Evolutionary conservation across 345 rosid species (phyloP).

Genomic region (Linum usitatissimum): DNA sequence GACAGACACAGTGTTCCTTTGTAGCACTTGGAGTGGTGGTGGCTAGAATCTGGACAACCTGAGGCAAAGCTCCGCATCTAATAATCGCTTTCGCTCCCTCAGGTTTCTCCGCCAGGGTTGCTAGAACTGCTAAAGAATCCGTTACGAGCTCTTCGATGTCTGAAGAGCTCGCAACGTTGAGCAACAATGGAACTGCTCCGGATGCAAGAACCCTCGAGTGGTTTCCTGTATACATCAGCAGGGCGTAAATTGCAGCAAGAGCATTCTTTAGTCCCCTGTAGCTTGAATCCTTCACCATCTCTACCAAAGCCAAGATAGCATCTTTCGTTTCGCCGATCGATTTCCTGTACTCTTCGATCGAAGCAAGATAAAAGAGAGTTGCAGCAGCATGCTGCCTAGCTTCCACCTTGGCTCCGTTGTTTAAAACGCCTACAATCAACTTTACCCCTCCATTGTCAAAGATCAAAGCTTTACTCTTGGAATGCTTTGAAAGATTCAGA

Average conservation of each 20-base stretch:
- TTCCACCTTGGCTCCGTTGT: slow-evolving; percentile 40
- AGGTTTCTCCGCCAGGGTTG: slow-evolving; percentile 49
- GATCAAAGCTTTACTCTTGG: slow-evolving; percentile 35
- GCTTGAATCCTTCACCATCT: slow-evolving; percentile 31
- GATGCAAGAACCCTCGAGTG: slow-evolving; percentile 49
- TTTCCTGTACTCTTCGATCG: slow-evolving; percentile 47
- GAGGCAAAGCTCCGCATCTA: slow-evolving; percentile 34
- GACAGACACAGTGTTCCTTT: slow-evolving; percentile 52
- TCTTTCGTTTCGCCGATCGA: slow-evolving; percentile 50
- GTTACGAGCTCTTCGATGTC: slow-evolving; percentile 38
- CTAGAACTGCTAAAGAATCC: slow-evolving; percentile 60
- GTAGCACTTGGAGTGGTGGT: slow-evolving; percentile 37
- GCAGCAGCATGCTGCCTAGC: slow-evolving; percentile 68
- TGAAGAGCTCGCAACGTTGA: slow-evolving; percentile 31
- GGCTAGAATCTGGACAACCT: slow-evolving; percentile 29
- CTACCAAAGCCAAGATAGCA: slow-evolving; percentile 46
- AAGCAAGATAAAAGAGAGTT: slow-evolving; percentile 52
- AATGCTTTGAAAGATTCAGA: slow-evolving; percentile 60
- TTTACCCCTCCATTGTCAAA: slow-evolving; percentile 44
- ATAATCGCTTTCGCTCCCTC: slow-evolving; percentile 52
- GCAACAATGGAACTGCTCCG: slow-evolving; percentile 43
- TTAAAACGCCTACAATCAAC: slow-evolving; percentile 33
- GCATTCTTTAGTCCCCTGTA: slow-evolving; percentile 56
- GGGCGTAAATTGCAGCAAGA: slow-evolving; percentile 52
- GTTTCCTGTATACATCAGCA: slow-evolving; percentile 42